These are phyloP conservation scores for Raddia guianensis DNA, from an alignment of 176 grass and related monocot species.

Conservation along the genomic window DNA sequence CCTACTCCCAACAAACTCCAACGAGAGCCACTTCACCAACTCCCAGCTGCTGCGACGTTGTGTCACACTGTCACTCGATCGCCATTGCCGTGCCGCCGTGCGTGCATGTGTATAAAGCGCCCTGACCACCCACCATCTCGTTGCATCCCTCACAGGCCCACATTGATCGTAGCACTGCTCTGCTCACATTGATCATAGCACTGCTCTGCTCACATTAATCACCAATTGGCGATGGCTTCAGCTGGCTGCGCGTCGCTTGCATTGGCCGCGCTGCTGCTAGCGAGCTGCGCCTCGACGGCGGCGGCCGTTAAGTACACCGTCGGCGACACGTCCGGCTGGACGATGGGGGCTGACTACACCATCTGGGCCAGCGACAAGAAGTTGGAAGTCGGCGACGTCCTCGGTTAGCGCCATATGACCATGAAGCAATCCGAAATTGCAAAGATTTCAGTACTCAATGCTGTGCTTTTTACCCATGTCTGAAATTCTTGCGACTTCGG, in stretches of 20 bases:
- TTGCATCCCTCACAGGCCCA: neutral
- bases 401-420: conserved; percentile 50
- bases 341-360: conserved; percentile 60
- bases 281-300: conserved; percentile 39
- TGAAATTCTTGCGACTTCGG: too few species aligned
- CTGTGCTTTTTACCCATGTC: too few species aligned
- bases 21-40: conserved; percentile 55
- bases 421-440: too few species aligned
- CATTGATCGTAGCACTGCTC: neutral
- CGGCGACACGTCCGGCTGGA: conserved; percentile 75
- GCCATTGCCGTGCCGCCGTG: neutral
- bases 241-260: conserved; percentile 29
- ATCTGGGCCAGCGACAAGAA: conserved; percentile 72
- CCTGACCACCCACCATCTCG: neutral
- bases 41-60: conserved; percentile 44
- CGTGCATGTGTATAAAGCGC: conserved; percentile 51
- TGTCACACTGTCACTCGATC: neutral
- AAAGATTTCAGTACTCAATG: too few species aligned
- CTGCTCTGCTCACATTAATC: too few species aligned
- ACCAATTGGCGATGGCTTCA: conserved; percentile 37
- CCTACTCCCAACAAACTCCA: conserved; percentile 57
- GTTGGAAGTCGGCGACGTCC: conserved; percentile 49
- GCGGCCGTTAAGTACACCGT: conserved; percentile 70
- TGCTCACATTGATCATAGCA: neutral
- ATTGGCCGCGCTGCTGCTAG: conserved; percentile 53